phyloP scores from a whole-genome alignment of 2,329 filamentous ascomycete species.

The Dothidotthia symphoricarpi region DNA sequence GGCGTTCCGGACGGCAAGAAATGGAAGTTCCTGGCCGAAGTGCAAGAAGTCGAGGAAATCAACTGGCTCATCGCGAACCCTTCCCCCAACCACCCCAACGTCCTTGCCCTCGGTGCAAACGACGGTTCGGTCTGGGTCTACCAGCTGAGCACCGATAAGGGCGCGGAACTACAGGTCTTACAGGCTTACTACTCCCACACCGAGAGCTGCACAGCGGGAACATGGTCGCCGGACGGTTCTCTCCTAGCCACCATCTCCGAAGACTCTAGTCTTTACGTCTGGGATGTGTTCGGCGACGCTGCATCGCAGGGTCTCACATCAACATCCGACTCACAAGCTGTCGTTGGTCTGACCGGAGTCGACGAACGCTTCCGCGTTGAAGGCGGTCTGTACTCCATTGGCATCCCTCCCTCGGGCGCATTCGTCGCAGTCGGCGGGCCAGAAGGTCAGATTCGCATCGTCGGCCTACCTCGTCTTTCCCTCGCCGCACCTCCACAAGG shows the following conservation, averaged over 20 bases:
- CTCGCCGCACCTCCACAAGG: constrained; percentile 32
- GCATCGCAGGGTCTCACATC: constrained; percentile 61
- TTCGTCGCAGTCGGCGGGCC: constrained; percentile 86
- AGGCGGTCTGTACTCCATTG: constrained; percentile 85
- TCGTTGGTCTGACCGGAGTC: constrained; percentile 71
- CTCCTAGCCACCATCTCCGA: constrained; percentile 86
- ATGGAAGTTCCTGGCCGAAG: constrained; percentile 70
- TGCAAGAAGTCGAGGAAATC: constrained; percentile 89
- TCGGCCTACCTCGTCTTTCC: constrained; percentile 71
- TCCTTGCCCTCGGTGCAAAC: constrained; percentile 80
- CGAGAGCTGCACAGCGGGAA: constrained; percentile 78
- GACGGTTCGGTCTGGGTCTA: constrained; percentile 97
- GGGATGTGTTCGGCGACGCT: constrained; percentile 83
- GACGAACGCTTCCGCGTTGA: constrained; percentile 93
- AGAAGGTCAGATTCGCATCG: constrained; percentile 78
- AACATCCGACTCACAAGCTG: constrained; percentile 59
- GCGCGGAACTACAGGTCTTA: constrained; percentile 70
- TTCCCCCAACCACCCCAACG: constrained; percentile 68
- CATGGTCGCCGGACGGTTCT: constrained; percentile 85
- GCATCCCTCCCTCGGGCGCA: constrained; percentile 73
- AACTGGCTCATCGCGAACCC: constrained; percentile 86
- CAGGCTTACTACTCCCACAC: constrained; percentile 94
- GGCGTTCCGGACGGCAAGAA: constrained; percentile 50
- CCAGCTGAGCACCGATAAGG: constrained; percentile 66
- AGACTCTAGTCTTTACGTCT: constrained; percentile 85